Evolutionary conservation across 2,329 filamentous ascomycete species (phyloP).

Genomic region (Paraphoma sp.): DNA sequence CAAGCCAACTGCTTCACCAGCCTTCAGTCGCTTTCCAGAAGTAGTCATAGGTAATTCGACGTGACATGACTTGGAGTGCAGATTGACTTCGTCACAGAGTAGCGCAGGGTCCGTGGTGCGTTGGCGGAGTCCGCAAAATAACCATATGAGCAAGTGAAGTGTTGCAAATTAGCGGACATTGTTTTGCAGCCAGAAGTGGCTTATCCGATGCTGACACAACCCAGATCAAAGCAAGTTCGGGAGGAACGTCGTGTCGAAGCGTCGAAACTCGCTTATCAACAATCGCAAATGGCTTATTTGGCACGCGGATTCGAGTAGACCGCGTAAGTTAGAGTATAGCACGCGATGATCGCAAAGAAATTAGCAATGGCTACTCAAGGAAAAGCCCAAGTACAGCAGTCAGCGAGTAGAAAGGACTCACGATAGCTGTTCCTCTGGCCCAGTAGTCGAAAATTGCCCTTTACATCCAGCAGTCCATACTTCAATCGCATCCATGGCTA

Average conservation of each 20-base stretch:
- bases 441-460: neutral
- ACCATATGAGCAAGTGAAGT: conserved; percentile 17
- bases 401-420: neutral
- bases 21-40: conserved; percentile 1
- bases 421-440: neutral
- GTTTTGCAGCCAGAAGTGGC: conserved; percentile 9
- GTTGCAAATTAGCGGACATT: conserved; percentile 34
- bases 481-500: conserved; percentile 10
- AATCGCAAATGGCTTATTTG: conserved; percentile 23
- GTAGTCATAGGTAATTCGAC: conserved; percentile 10
- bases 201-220: conserved; percentile 41
- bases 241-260: conserved; percentile 1
- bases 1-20: neutral
- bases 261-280: conserved; percentile 25
- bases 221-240: conserved; percentile 2
- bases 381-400: neutral
- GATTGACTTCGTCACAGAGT: conserved; percentile 3
- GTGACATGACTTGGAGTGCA: neutral
- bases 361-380: conserved; percentile 18
- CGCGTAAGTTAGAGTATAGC: conserved; percentile 1
- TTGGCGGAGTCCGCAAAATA: conserved; percentile 22
- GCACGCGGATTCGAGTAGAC: conserved; percentile 1
- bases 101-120: conserved; percentile 7
- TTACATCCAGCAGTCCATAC: neutral
- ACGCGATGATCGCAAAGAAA: conserved; percentile 7